These are phyloP conservation scores for Xylaria multiplex DNA, from an alignment of 2,329 filamentous ascomycete species.

Conservation along the genomic window DNA sequence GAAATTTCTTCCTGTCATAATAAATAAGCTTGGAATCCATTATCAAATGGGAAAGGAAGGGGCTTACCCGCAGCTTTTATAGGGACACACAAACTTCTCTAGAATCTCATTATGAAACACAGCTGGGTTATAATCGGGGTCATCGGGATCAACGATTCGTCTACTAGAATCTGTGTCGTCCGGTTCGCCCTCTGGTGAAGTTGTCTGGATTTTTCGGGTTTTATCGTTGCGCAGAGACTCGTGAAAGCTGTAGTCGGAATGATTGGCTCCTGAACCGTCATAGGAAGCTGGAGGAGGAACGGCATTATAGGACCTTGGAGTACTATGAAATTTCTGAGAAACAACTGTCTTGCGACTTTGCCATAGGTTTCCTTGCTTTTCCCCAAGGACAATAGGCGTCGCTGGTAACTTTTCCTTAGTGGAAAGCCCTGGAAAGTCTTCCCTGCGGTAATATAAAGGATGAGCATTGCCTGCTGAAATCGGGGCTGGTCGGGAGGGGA, in stretches of 20 bases:
- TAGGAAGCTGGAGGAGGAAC: conserved; percentile 29
- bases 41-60: not conserved
- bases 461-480: conserved; percentile 18
- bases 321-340: not conserved
- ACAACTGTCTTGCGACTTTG: not conserved
- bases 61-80: conserved; percentile 35
- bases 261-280: not conserved
- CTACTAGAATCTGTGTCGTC: conserved; percentile 5
- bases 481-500: conserved; percentile 1
- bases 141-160: conserved; percentile 23
- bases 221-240: not conserved
- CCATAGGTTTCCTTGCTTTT: conserved; percentile 19
- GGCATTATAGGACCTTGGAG: conserved; percentile 10
- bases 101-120: conserved; percentile 25
- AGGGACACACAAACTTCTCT: conserved; percentile 31
- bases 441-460: conserved; percentile 25
- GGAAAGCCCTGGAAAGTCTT: conserved; percentile 29
- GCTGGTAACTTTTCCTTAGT: not conserved
- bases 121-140: conserved; percentile 30
- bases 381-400: too few relatives aligned
- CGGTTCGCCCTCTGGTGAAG: not conserved
- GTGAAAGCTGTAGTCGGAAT: not conserved
- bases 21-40: conserved; percentile 30
- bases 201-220: conserved; percentile 5
- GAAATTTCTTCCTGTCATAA: conserved; percentile 54